These are phyloP conservation scores for Paraphoma chrysanthemicola DNA, from an alignment of 2,329 filamentous ascomycete species.

Conservation along the genomic window DNA sequence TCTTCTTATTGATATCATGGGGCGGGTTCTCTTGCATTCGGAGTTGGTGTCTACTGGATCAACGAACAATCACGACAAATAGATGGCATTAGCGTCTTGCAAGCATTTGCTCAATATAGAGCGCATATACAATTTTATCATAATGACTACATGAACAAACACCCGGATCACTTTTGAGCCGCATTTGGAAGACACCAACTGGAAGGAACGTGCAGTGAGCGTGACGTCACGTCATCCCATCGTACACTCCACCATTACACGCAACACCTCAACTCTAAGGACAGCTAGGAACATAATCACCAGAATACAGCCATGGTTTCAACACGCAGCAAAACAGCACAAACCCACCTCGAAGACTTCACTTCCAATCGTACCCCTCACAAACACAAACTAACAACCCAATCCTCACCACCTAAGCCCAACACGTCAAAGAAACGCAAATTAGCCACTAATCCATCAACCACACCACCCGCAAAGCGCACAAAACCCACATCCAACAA, in stretches of 20 bases:
- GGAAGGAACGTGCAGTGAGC: background rate
- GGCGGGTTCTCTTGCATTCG: background rate
- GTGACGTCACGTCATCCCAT: background rate
- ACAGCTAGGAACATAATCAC: background rate
- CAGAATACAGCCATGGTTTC: background rate
- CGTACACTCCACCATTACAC: background rate
- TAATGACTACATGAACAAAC: background rate
- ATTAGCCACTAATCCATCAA: background rate
- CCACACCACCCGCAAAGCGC: background rate
- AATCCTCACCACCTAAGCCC: background rate
- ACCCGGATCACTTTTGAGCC: background rate
- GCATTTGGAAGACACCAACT: no score
- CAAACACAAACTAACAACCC: background rate
- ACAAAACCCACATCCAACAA: background rate
- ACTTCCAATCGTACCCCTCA: background rate
- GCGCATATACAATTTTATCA: background rate
- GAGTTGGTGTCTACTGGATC: background rate
- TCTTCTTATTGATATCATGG: background rate
- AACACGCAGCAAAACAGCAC: background rate
- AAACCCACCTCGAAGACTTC: background rate
- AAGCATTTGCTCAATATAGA: background rate
- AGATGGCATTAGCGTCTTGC: background rate
- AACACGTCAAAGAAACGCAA: background rate
- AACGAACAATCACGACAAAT: background rate
- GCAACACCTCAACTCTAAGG: background rate